A percentile compares a stretch with the other conserved stretches of the same genome.
Conservation (phyloP, 208 protist species). For the Vickermania ingenoplastis region DNA sequence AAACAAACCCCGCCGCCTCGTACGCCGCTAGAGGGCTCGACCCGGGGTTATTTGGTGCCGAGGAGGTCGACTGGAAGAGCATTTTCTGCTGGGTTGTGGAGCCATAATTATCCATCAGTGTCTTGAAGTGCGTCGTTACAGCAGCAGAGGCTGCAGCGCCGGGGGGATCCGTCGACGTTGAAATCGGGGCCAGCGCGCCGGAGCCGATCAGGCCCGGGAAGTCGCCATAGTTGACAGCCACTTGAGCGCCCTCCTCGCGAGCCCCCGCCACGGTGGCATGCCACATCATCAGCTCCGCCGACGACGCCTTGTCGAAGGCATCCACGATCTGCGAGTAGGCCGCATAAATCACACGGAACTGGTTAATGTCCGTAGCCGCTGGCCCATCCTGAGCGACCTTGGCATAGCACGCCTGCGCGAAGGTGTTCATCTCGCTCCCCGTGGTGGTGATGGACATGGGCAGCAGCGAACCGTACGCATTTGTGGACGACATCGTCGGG, state of each 20-base stretch:
- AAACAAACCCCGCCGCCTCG: neutral
- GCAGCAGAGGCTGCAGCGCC: neutral
- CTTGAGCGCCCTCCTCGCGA: neutral
- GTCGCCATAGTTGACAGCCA: conserved; percentile 1
- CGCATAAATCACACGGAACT: neutral
- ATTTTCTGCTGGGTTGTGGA: neutral
- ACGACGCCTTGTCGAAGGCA: neutral
- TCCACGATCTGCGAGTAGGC: neutral
- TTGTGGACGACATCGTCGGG: neutral
- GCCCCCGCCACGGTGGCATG: conserved; percentile 1
- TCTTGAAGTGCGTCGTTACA: neutral
- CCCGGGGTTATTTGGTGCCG: neutral
- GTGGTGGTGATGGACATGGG: neutral
- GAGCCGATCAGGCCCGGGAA: neutral
- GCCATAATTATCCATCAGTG: neutral
- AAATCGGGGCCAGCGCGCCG: neutral
- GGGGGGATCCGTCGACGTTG: neutral
- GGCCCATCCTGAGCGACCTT: neutral
- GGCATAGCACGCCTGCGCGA: neutral
- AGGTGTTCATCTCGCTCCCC: neutral
- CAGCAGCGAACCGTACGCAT: neutral
- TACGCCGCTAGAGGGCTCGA: neutral
- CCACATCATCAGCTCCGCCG: conserved; percentile 2
- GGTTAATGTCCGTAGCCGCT: neutral
- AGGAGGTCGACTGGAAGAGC: neutral